phyloP scores from a whole-genome alignment of 176 grass and related monocot genomes.

The maize (Zea mays) region DNA sequence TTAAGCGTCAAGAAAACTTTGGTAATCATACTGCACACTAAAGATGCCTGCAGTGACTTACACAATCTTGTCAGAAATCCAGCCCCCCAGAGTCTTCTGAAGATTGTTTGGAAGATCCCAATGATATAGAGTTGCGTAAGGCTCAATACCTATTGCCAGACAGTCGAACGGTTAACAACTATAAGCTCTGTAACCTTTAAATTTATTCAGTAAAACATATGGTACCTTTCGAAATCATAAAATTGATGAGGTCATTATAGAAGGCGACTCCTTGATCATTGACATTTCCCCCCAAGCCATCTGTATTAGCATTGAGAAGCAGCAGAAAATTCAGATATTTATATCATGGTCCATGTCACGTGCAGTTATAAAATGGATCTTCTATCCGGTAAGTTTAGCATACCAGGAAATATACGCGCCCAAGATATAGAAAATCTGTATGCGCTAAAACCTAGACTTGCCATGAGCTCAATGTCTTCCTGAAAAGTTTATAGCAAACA shows the following conservation, averaged over 20 bases:
- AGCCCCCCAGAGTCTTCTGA: conserved; percentile 66
- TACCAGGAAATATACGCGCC: conserved; percentile 96
- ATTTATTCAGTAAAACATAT: conserved; percentile 39
- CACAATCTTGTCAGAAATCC: conserved; percentile 93
- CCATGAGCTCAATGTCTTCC: conserved; percentile 98
- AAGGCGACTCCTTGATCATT: conserved; percentile 78
- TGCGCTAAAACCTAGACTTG: conserved; percentile 74
- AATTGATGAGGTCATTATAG: conserved; percentile 91
- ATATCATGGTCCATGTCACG: background rate
- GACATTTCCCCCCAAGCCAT: conserved; percentile 80
- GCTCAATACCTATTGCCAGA: conserved; percentile 72
- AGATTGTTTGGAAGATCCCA: conserved; percentile 97
- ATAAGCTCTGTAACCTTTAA: conserved; percentile 28
- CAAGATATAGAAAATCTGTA: conserved; percentile 99
- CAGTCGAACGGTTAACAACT: conserved; percentile 36
- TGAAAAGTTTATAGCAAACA: conserved; percentile 40
- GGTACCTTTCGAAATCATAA: conserved; percentile 85
- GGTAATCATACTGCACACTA: conserved; percentile 12
- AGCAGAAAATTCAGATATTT: conserved; percentile 1
- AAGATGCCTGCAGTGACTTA: conserved; percentile 55
- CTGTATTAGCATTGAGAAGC: conserved; percentile 38
- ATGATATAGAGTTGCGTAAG: conserved; percentile 88
- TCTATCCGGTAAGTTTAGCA: conserved; percentile 28
- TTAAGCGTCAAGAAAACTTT: background rate
- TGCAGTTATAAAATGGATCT: conserved; percentile 7